A percentile compares a stretch with the other conserved stretches of the same genome.
These are phyloP conservation scores for Penicillium rolfsii DNA, from an alignment of 2,329 filamentous ascomycete genomes.

Conservation along the genomic window DNA sequence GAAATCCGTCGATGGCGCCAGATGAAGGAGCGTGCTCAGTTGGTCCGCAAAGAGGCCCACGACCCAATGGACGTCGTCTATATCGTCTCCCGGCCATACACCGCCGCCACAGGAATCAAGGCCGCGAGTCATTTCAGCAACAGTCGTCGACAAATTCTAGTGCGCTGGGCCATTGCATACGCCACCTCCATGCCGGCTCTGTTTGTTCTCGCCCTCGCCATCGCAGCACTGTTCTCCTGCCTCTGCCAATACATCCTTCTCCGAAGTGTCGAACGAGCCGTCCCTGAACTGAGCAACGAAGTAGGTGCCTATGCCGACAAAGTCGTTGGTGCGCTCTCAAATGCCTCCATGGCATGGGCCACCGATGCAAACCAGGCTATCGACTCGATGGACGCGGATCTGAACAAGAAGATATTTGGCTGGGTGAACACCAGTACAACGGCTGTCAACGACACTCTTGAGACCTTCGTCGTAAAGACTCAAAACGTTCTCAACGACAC, in stretches of 20 bases:
- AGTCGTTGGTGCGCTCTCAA: constrained; percentile 72
- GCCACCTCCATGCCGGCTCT: constrained; percentile 81
- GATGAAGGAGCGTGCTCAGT: constrained; percentile 69
- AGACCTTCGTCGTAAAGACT: constrained; percentile 78
- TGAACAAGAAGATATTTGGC: constrained; percentile 83
- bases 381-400: constrained; percentile 63
- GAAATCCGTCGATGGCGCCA: constrained; percentile 77
- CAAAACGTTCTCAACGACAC: constrained; percentile 71
- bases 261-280: constrained; percentile 70
- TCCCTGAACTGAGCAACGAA: constrained; percentile 72
- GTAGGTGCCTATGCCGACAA: constrained; percentile 79
- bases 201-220: constrained; percentile 80
- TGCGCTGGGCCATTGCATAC: constrained; percentile 84
- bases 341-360: constrained; percentile 77
- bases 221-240: constrained; percentile 81
- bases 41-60: constrained; percentile 67
- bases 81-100: constrained; percentile 79
- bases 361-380: constrained; percentile 74
- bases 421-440: constrained; percentile 84
- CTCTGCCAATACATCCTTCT: constrained; percentile 82
- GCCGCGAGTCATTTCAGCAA: constrained; percentile 66
- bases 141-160: constrained; percentile 68
- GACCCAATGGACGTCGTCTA: constrained; percentile 89
- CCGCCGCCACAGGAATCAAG: constrained; percentile 72
- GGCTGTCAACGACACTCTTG: constrained; percentile 84